Percentiles rank a stretch among this genome's conserved stretches.
phyloP scores from a whole-genome alignment of 2,329 filamentous ascomycete species.

The Penicillium sp. region DNA sequence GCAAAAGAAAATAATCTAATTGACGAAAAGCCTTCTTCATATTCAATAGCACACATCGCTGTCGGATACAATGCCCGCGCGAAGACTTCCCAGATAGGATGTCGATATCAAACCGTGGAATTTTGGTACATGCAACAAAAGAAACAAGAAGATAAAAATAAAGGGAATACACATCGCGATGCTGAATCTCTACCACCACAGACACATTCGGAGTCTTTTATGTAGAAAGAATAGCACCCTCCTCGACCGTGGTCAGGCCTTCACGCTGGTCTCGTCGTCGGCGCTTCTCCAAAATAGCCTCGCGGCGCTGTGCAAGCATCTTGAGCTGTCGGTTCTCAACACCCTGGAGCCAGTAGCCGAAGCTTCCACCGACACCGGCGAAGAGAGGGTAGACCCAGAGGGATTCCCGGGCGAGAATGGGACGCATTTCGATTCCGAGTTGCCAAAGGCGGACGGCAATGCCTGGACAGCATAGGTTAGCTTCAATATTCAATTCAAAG shows the following conservation, averaged over 20 bases:
- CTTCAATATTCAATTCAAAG: not conserved
- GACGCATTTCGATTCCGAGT: constrained; percentile 97
- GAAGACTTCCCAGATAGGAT: constrained; percentile 15
- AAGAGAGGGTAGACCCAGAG: constrained; percentile 93
- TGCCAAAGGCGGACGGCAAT: constrained; percentile 92
- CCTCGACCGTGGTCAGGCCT: constrained; percentile 41
- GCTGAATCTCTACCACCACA: constrained; percentile 14
- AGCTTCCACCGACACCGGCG: constrained; percentile 79
- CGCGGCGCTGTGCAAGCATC: constrained; percentile 75
- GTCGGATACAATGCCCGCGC: constrained; percentile 12
- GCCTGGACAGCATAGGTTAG: constrained; percentile 56
- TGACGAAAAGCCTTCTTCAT: constrained; percentile 12
- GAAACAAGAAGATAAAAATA: constrained; percentile 16
- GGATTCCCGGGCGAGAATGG: constrained; percentile 79
- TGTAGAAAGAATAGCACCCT: constrained; percentile 37
- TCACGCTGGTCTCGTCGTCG: constrained; percentile 71
- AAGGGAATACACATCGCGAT: constrained; percentile 22
- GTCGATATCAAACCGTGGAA: constrained; percentile 31
- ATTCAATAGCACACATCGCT: constrained; percentile 17
- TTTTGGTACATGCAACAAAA: constrained; percentile 34
- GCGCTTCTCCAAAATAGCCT: constrained; percentile 83
- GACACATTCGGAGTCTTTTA: constrained; percentile 25
- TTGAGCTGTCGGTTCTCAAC: constrained; percentile 81
- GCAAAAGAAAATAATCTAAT: not conserved
- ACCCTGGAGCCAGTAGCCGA: constrained; percentile 95